Evolutionary conservation across 129 eudicot species (phyloP).

Genomic region (Chrysanthemum makinoi): DNA sequence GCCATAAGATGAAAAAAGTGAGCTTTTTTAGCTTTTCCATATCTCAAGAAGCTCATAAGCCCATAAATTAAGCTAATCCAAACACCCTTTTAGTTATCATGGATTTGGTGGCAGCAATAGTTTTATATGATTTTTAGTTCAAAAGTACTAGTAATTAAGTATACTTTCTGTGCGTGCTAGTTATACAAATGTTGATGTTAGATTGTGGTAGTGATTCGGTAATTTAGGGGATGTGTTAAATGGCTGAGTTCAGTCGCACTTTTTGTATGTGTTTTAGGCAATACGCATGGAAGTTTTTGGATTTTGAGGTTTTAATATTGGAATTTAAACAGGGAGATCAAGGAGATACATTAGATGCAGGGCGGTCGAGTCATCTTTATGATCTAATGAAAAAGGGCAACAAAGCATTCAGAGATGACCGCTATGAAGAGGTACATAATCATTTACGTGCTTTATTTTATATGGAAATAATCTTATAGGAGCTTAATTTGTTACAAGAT

Average conservation of each 20-base stretch:
- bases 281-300: not conserved
- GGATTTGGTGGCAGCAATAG: no score
- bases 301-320: slow-evolving; percentile 13
- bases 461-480: slow-evolving; percentile 4
- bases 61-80: no score
- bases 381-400: slow-evolving; percentile 67
- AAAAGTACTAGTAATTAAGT: no score
- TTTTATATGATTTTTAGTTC: no score
- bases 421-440: slow-evolving; percentile 59
- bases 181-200: slow-evolving; percentile 13
- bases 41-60: no score
- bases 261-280: no score
- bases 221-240: not conserved
- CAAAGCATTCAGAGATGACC: slow-evolving; percentile 59
- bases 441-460: slow-evolving; percentile 2
- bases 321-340: slow-evolving; percentile 47
- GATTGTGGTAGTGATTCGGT: not conserved
- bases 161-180: not conserved
- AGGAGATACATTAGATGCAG: slow-evolving; percentile 54
- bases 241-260: no score
- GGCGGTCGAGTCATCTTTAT: slow-evolving; percentile 57
- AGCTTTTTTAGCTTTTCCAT: no score
- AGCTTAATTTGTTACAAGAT: not conserved
- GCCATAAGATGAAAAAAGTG: no score
- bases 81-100: no score